Evolutionary conservation across 2,329 filamentous ascomycete species (phyloP).

Genomic region (Aaosphaeria arxii): DNA sequence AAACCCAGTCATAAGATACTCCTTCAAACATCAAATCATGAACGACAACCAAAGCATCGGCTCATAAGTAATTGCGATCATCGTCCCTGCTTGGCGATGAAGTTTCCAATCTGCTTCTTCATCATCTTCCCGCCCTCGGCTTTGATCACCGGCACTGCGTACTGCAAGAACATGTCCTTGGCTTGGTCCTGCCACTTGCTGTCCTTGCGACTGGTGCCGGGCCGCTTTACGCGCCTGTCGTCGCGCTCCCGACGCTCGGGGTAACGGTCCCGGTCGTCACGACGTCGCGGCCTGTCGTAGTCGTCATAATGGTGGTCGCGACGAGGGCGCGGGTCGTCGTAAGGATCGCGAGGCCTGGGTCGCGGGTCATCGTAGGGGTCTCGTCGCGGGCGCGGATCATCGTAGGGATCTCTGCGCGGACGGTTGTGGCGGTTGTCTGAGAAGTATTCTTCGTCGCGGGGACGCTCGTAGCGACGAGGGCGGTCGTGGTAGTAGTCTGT

Average conservation of each 20-base stretch:
- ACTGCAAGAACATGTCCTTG: slow-evolving; percentile 29
- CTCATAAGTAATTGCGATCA: no score
- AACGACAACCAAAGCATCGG: no score
- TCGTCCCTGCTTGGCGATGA: slow-evolving; percentile 12
- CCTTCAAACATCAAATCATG: no score
- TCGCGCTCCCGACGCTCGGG: not conserved
- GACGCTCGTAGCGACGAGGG: slow-evolving; percentile 6
- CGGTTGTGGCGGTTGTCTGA: slow-evolving; percentile 22
- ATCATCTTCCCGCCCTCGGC: slow-evolving; percentile 29
- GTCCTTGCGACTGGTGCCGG: slow-evolving; percentile 8
- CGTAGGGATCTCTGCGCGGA: slow-evolving; percentile 14
- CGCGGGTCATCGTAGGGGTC: not conserved
- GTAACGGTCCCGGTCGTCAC: not conserved
- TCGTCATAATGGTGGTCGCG: not conserved
- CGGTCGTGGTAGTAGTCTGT: not conserved
- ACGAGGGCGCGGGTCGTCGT: slow-evolving; percentile 5
- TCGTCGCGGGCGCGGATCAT: slow-evolving; percentile 1
- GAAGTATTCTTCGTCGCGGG: slow-evolving; percentile 15
- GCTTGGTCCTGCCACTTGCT: slow-evolving; percentile 31
- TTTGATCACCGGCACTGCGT: slow-evolving; percentile 33
- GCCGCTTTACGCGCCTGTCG: not conserved
- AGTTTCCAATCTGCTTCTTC: slow-evolving; percentile 23
- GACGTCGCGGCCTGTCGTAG: slow-evolving; percentile 4
- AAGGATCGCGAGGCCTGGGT: not conserved
- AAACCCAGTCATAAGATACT: no score